Conservation (phyloP, 73 alveolate genomes). For the Effrenium voratum region DNA sequence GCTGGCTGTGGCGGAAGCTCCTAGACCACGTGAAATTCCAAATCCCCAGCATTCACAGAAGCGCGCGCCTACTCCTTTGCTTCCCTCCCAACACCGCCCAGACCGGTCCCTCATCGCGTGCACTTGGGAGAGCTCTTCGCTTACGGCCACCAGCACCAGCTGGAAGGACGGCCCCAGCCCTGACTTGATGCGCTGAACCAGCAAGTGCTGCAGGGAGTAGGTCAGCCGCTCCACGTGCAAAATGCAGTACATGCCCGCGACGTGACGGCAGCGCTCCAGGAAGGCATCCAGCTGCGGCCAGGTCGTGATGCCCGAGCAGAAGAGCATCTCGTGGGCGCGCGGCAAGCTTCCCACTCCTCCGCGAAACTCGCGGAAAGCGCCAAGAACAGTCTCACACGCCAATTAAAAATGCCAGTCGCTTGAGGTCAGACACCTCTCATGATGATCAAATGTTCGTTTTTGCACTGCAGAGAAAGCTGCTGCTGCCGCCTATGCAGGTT, state of each 20-base stretch:
- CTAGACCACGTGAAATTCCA: neutral
- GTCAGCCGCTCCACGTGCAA: conserved; percentile 41
- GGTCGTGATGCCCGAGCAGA: conserved; percentile 16
- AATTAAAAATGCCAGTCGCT: neutral
- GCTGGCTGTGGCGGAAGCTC: conserved; percentile 53
- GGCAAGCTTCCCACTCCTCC: conserved; percentile 24
- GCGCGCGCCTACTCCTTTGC: neutral
- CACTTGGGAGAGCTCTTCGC: conserved; percentile 16
- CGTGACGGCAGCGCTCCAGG: conserved; percentile 33
- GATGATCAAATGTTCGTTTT: neutral
- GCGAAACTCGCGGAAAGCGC: neutral
- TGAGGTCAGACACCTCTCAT: neutral
- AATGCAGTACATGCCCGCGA: conserved; percentile 32
- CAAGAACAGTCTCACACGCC: neutral
- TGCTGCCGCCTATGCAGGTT: too few relatives aligned
- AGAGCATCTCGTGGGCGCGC: conserved; percentile 57
- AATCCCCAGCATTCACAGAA: neutral
- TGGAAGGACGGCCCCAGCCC: conserved; percentile 21
- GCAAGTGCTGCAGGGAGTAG: conserved; percentile 37
- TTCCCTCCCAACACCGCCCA: neutral
- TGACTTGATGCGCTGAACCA: conserved; percentile 45
- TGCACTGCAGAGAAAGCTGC: too few relatives aligned
- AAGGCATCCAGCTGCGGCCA: conserved; percentile 82
- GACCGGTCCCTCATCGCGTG: conserved; percentile 2
- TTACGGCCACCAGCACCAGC: conserved; percentile 59